Percentiles rank a stretch among this genome's conserved stretches.
These are phyloP conservation scores for Phytophthora brassicae DNA, from an alignment of 352 stramenopile species.

Conservation along the genomic window DNA sequence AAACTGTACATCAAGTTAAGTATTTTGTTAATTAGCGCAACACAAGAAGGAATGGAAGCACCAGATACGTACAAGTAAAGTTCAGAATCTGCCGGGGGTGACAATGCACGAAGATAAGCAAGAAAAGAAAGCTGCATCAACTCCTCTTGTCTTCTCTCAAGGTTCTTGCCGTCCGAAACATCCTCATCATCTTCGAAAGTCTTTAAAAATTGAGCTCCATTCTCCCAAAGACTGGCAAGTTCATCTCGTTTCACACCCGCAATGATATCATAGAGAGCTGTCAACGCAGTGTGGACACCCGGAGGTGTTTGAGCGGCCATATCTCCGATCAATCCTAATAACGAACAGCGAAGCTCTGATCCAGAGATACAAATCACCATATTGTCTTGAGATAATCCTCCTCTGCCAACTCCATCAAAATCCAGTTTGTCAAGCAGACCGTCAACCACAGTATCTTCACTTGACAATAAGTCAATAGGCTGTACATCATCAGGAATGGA, in stretches of 20 bases:
- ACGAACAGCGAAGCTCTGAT: constrained; percentile 57
- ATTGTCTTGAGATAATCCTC: constrained; percentile 25
- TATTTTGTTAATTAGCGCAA: constrained; percentile 15
- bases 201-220: constrained; percentile 14
- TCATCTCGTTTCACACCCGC: constrained; percentile 46
- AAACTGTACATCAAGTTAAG: constrained; percentile 39
- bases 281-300: constrained; percentile 22
- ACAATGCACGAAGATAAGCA: constrained; percentile 66
- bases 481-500: constrained; percentile 38
- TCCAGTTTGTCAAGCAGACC: constrained; percentile 55
- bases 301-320: constrained; percentile 53
- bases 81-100: constrained; percentile 66
- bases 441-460: constrained; percentile 35
- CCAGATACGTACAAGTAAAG: constrained; percentile 75
- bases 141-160: constrained; percentile 19
- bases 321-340: constrained; percentile 71
- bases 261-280: constrained; percentile 45
- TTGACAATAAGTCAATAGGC: constrained; percentile 23
- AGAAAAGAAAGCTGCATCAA: constrained; percentile 64
- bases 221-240: constrained; percentile 16
- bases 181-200: constrained; percentile 4
- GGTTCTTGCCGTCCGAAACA: constrained; percentile 4
- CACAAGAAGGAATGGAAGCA: neutral
- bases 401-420: constrained; percentile 64
- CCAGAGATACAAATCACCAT: constrained; percentile 47